Evolutionary conservation across 2,329 filamentous ascomycete genomes (phyloP).

Genomic region (Myriosclerotinia scirpicola): DNA sequence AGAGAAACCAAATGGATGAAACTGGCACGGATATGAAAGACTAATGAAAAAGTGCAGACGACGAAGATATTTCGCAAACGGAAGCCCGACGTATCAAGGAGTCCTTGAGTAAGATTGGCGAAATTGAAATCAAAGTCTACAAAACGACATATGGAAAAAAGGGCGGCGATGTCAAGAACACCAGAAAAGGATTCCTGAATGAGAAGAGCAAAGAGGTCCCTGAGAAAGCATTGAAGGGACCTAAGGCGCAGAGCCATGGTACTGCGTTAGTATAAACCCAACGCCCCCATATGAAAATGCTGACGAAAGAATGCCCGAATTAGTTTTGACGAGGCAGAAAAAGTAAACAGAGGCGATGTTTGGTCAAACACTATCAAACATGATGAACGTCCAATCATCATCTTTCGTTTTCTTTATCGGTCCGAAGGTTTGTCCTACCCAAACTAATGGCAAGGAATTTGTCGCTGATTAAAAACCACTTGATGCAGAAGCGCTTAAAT

Average conservation of each 20-base stretch:
- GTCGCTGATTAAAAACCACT: neutral
- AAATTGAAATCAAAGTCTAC: conserved; percentile 28
- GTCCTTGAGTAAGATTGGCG: conserved; percentile 22
- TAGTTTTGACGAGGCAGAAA: neutral
- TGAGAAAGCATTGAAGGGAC: conserved; percentile 30
- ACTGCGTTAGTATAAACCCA: conserved; percentile 25
- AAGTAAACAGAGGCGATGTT: conserved; percentile 6
- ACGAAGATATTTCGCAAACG: neutral
- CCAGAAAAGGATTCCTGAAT: conserved; percentile 6
- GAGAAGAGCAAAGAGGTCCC: conserved; percentile 16
- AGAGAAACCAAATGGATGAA: too few species aligned
- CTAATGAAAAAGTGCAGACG: neutral
- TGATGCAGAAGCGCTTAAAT: neutral
- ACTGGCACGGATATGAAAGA: too few species aligned
- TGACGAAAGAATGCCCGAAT: neutral
- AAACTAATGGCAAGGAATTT: neutral
- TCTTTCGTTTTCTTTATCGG: conserved; percentile 15
- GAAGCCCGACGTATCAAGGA: conserved; percentile 2
- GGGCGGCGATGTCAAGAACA: conserved; percentile 13
- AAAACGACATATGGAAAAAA: conserved; percentile 23
- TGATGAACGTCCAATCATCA: neutral
- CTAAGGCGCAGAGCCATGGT: conserved; percentile 28
- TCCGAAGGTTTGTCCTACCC: conserved; percentile 8
- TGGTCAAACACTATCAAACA: neutral
- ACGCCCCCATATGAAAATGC: neutral